phyloP scores from a whole-genome alignment of 2,329 filamentous ascomycete genomes.

The Cladophialophora yegresii region DNA sequence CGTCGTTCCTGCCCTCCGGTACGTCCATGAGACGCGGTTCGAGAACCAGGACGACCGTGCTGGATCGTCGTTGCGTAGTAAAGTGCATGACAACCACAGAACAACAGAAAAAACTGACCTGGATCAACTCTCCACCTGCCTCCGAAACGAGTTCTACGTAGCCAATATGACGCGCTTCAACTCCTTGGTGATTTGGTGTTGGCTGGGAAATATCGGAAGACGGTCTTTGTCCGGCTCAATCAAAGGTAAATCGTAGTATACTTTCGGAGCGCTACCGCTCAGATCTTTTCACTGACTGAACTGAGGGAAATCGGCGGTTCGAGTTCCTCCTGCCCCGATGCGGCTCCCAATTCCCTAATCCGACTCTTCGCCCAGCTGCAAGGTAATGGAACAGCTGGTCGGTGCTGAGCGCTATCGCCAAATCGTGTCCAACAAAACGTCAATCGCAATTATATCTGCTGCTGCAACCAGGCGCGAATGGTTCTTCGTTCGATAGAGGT shows the following conservation, averaged over 20 bases:
- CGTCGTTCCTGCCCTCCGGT: slow-evolving; percentile 1
- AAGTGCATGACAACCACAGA: slow-evolving; percentile 7
- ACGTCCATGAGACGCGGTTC: neutral
- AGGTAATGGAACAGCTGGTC: slow-evolving; percentile 4
- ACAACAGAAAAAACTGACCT: slow-evolving; percentile 20
- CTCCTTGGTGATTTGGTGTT: neutral
- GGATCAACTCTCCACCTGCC: slow-evolving; percentile 4
- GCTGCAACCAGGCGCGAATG: neutral
- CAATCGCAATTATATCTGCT: slow-evolving; percentile 1
- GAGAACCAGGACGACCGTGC: slow-evolving; percentile 4
- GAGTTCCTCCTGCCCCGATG: slow-evolving; percentile 3
- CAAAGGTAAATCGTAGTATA: slow-evolving; percentile 7
- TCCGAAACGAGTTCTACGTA: neutral
- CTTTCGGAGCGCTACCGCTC: slow-evolving; percentile 8
- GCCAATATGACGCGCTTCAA: slow-evolving; percentile 7
- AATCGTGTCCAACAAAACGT: neutral
- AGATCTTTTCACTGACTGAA: neutral
- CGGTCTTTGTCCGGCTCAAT: neutral
- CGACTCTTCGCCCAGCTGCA: neutral
- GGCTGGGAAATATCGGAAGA: neutral
- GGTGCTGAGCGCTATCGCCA: neutral
- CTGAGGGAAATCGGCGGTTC: neutral
- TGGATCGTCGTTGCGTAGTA: neutral
- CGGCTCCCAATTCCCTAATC: neutral
- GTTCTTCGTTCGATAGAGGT: neutral